phyloP scores from a whole-genome alignment of 2,329 filamentous ascomycete genomes.

The Ophidiomyces ophidiicola region DNA sequence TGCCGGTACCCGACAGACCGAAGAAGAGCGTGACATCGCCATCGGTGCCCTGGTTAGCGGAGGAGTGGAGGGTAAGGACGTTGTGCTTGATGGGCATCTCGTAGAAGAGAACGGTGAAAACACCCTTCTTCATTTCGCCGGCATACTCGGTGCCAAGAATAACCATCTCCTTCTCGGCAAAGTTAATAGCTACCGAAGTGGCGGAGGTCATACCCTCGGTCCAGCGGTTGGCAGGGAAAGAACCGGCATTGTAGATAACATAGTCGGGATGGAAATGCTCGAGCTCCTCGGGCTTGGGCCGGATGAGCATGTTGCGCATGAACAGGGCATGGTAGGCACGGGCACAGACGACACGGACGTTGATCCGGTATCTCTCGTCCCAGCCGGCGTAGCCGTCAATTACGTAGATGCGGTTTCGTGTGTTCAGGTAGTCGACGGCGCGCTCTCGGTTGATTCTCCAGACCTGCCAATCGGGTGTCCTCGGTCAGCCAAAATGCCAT shows the following conservation, averaged over 20 bases:
- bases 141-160: constrained; percentile 98
- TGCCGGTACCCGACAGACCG: constrained; percentile 93
- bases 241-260: constrained; percentile 98
- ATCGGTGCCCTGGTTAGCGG: constrained; percentile 87
- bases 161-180: constrained; percentile 99
- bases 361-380: constrained; percentile 97
- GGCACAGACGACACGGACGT: constrained; percentile 93
- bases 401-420: constrained; percentile 95
- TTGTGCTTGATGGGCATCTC: constrained; percentile 99
- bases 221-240: constrained; percentile 96
- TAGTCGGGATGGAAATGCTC: constrained; percentile 98
- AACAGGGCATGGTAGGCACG: constrained; percentile 98
- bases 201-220: constrained; percentile 98
- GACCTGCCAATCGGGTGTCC: constrained; percentile 50
- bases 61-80: constrained; percentile 94
- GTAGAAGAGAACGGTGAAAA: constrained; percentile 99
- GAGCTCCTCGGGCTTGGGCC: constrained; percentile 78
- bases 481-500: constrained; percentile 22
- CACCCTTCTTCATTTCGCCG: constrained; percentile 93
- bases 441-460: constrained; percentile 99
- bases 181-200: constrained; percentile 97
- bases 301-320: constrained; percentile 99
- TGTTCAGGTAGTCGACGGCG: constrained; percentile 98
- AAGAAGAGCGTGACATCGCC: constrained; percentile 99
- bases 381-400: constrained; percentile 95